Evolutionary conservation across 1,284 basidiomycete species (phyloP).

Genomic region (Ganoderma multipileum): DNA sequence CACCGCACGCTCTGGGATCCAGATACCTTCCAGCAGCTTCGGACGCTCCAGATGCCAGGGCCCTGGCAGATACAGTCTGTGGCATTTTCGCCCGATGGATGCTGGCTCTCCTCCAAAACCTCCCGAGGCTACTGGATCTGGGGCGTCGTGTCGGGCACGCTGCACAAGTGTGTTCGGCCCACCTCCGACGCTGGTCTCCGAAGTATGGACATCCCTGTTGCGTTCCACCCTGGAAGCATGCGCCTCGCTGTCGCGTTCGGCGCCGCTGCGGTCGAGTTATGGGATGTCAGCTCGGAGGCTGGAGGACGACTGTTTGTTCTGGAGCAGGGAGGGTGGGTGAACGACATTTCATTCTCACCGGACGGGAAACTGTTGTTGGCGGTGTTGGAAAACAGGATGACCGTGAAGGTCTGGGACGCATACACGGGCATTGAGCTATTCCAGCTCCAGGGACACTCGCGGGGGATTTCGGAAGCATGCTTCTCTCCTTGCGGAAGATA

Average conservation of each 20-base stretch:
- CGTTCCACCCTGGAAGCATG: neutral
- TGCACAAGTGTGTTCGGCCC: neutral
- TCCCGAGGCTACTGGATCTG: neutral
- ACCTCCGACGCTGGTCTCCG: neutral
- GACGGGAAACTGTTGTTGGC: neutral
- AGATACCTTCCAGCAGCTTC: neutral
- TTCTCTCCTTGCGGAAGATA: neutral
- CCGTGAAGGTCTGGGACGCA: neutral
- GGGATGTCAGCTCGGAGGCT: neutral
- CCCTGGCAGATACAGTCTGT: too few species aligned
- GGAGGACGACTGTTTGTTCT: neutral
- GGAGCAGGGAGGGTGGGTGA: neutral
- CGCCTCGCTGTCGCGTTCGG: neutral
- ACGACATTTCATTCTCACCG: neutral
- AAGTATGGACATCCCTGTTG: neutral
- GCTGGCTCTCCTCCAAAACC: neutral
- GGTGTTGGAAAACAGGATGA: neutral
- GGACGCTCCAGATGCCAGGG: neutral
- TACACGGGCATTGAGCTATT: neutral
- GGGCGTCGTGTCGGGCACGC: neutral
- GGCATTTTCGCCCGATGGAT: neutral
- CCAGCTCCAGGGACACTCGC: neutral
- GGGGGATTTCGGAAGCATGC: neutral
- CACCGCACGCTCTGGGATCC: neutral
- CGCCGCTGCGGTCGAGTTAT: neutral